These are phyloP conservation scores for Kazachstania martiniae DNA, from an alignment of 805 yeast species.

Conservation along the genomic window DNA sequence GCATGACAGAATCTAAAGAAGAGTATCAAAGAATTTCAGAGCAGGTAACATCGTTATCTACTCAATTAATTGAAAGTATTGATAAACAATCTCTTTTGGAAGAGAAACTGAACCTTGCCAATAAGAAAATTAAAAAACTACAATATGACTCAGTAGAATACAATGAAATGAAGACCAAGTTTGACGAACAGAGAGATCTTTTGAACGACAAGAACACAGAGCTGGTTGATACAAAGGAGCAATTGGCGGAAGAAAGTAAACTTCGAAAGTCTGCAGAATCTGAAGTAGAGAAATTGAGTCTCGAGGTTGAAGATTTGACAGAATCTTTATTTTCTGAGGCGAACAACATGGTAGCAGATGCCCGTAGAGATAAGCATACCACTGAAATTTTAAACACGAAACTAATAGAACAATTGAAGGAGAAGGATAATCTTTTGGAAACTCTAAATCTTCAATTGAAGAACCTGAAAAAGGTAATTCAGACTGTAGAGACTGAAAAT, in stretches of 20 bases:
- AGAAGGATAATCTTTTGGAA: conserved; percentile 57
- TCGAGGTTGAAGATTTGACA: conserved; percentile 71
- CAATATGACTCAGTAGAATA: conserved; percentile 14
- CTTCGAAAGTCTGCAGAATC: conserved; percentile 41
- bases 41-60: conserved; percentile 47
- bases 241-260: conserved; percentile 23
- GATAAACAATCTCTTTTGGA: conserved; percentile 48
- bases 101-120: conserved; percentile 36
- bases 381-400: conserved; percentile 48
- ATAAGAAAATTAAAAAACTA: conserved; percentile 22
- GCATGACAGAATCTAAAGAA: conserved; percentile 19
- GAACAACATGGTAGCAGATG: conserved; percentile 72
- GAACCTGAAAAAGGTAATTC: conserved; percentile 51
- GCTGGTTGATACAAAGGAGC: conserved; percentile 25
- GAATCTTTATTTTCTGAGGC: conserved; percentile 77
- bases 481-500: conserved; percentile 34
- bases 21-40: conserved; percentile 37
- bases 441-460: conserved; percentile 56
- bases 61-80: conserved; percentile 49
- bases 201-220: conserved; percentile 12
- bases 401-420: conserved; percentile 43
- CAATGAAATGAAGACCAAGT: conserved; percentile 26
- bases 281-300: conserved; percentile 49
- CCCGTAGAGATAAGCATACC: conserved; percentile 55
- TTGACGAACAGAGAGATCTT: conserved; percentile 26